phyloP scores from a whole-genome alignment of 2,329 filamentous ascomycete genomes.

The Gremmenia infestans region DNA sequence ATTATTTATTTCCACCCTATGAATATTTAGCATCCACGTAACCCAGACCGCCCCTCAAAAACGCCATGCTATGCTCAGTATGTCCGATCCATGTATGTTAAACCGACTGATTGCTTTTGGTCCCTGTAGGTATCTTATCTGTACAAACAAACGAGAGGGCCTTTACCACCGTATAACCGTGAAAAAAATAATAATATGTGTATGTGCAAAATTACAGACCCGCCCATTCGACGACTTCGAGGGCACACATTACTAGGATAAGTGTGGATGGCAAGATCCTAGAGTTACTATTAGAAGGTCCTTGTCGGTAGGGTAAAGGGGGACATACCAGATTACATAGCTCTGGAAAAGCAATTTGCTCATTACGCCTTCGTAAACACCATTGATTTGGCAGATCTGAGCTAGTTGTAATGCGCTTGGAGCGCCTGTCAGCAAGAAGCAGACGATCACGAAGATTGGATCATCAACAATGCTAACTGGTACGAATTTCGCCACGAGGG shows the following conservation, averaged over 20 bases:
- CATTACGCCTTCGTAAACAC: conserved; percentile 94
- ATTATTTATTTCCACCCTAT: too few species aligned
- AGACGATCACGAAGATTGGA: conserved; percentile 96
- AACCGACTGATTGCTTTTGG: too few species aligned
- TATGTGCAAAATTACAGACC: conserved; percentile 2
- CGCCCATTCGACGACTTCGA: conserved; percentile 92
- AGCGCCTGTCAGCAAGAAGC: conserved; percentile 90
- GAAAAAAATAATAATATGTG: neutral
- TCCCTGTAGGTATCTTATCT: too few species aligned
- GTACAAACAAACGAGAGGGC: too few species aligned
- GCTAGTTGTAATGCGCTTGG: conserved; percentile 91
- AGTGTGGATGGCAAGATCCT: conserved; percentile 94
- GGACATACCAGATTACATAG: conserved; percentile 81
- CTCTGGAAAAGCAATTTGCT: conserved; percentile 90
- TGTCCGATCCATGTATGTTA: too few species aligned
- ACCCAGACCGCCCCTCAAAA: too few species aligned
- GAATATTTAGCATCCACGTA: too few species aligned
- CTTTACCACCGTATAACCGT: too few species aligned
- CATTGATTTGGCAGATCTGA: conserved; percentile 98
- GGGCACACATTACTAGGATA: conserved; percentile 80
- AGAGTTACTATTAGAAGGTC: conserved; percentile 10
- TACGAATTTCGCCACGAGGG: conserved; percentile 81
- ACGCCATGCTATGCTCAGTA: too few species aligned
- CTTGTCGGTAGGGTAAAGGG: neutral
- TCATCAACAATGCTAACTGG: conserved; percentile 93